These are phyloP conservation scores for Alnus glutinosa DNA, from an alignment of 306 rosid genomes.

Conservation along the genomic window DNA sequence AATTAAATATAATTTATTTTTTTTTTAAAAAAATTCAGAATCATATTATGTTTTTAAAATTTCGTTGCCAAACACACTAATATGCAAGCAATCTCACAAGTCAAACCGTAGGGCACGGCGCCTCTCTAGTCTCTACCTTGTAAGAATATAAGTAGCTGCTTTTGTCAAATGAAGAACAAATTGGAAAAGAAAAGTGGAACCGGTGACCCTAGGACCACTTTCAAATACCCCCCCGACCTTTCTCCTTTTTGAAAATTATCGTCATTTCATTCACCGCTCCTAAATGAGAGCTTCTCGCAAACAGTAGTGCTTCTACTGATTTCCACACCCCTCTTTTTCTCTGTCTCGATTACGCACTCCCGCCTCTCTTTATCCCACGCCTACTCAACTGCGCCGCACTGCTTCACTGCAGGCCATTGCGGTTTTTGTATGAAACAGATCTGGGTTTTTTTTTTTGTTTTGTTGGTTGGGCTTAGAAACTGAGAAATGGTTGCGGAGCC, in stretches of 20 bases:
- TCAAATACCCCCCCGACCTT: background rate
- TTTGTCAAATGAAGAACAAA: background rate
- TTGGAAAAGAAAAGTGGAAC: background rate
- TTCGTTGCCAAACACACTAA: no score
- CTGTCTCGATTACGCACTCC: slow-evolving; percentile 27
- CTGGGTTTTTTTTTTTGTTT: slow-evolving; percentile 3
- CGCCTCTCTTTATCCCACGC: background rate
- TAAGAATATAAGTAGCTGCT: no score
- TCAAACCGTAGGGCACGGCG: no score
- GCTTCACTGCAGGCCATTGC: background rate
- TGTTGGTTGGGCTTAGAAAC: background rate
- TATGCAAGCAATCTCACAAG: no score
- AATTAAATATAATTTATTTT: no score
- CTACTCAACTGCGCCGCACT: background rate
- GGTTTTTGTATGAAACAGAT: background rate
- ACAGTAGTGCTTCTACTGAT: slow-evolving; percentile 23
- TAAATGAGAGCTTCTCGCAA: slow-evolving; percentile 6
- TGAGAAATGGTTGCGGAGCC: slow-evolving; percentile 88
- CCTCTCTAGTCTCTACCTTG: no score
- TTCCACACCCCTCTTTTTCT: background rate
- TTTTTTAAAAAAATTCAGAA: no score
- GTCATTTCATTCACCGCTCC: background rate
- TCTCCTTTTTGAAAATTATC: slow-evolving; percentile 9
- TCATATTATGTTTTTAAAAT: no score
- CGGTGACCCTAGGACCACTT: slow-evolving; percentile 6